phyloP scores from a whole-genome alignment of 306 rosid species.

The Lithocarpus polystachyus region DNA sequence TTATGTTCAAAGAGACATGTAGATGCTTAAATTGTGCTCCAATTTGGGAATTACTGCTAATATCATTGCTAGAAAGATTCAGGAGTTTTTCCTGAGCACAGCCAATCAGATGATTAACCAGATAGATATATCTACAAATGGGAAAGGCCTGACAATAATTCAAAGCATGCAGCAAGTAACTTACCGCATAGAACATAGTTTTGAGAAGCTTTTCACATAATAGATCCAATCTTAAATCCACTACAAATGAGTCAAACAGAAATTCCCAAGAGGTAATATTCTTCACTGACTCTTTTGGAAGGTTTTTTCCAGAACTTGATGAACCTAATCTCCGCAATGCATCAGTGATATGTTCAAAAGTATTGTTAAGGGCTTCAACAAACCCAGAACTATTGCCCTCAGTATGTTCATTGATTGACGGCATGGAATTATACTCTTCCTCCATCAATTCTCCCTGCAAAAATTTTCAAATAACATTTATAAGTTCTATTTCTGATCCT shows the following conservation, averaged over 20 bases:
- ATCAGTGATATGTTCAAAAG: slow-evolving; percentile 45
- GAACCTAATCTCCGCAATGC: slow-evolving; percentile 43
- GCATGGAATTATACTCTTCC: slow-evolving; percentile 45
- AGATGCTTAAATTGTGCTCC: slow-evolving; percentile 54
- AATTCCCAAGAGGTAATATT: slow-evolving; percentile 55
- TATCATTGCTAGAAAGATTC: slow-evolving; percentile 33
- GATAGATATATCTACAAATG: slow-evolving; percentile 10
- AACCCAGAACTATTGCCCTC: slow-evolving; percentile 15
- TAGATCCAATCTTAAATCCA: slow-evolving; percentile 46
- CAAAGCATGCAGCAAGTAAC: slow-evolving; percentile 24
- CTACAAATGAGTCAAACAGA: slow-evolving; percentile 39
- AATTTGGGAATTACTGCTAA: slow-evolving; percentile 19
- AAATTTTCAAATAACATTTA: slow-evolving; percentile 2
- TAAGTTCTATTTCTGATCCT: slow-evolving; percentile 33
- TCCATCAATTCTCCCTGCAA: slow-evolving; percentile 56
- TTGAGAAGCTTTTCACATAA: slow-evolving; percentile 49
- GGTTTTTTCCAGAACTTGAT: slow-evolving; percentile 23
- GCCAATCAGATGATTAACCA: slow-evolving; percentile 12
- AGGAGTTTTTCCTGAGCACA: slow-evolving; percentile 57
- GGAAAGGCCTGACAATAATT: slow-evolving; percentile 1
- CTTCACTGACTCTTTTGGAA: slow-evolving; percentile 34
- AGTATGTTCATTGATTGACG: neutral
- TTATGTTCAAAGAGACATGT: slow-evolving; percentile 30
- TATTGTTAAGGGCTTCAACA: slow-evolving; percentile 39
- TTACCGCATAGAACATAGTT: slow-evolving; percentile 53